Conservation (phyloP, 2,329 filamentous ascomycete genomes). For the Colletotrichum sp. region DNA sequence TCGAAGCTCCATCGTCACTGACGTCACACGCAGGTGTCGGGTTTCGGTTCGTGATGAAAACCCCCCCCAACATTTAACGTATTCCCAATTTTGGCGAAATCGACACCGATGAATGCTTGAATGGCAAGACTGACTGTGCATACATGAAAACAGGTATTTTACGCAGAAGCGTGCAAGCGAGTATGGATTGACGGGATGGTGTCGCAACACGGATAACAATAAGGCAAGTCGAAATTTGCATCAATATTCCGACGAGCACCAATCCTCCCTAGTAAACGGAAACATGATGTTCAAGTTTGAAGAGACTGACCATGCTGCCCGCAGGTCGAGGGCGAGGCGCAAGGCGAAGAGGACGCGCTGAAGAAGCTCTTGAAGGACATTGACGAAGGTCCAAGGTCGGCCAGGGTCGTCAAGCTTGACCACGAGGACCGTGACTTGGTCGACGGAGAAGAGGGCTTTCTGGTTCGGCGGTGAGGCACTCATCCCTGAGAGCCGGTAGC, state of each 20-base stretch:
- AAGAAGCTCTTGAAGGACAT: slow-evolving; percentile 76
- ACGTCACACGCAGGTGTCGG: slow-evolving; percentile 53
- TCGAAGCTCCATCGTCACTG: slow-evolving; percentile 23
- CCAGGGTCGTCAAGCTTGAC: slow-evolving; percentile 77
- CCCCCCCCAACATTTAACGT: background rate
- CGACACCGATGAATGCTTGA: background rate
- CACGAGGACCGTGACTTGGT: slow-evolving; percentile 69
- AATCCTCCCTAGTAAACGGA: background rate
- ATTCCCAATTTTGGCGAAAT: background rate
- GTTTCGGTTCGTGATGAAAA: slow-evolving; percentile 48
- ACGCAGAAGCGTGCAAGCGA: slow-evolving; percentile 56
- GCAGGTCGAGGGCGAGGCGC: slow-evolving; percentile 89
- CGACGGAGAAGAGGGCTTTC: slow-evolving; percentile 72
- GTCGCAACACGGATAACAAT: slow-evolving; percentile 60
- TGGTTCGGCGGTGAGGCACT: slow-evolving; percentile 45
- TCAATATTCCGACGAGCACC: background rate
- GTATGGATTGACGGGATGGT: slow-evolving; percentile 64
- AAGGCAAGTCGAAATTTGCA: slow-evolving; percentile 46
- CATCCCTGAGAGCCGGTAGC: background rate
- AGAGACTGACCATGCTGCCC: background rate
- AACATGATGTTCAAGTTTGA: background rate
- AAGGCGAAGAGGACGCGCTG: slow-evolving; percentile 72
- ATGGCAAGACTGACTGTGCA: background rate
- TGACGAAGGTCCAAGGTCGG: slow-evolving; percentile 73
- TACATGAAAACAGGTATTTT: slow-evolving; percentile 50